Conservation (phyloP, 768 basidiomycete genomes). For the Suillus sp. region DNA sequence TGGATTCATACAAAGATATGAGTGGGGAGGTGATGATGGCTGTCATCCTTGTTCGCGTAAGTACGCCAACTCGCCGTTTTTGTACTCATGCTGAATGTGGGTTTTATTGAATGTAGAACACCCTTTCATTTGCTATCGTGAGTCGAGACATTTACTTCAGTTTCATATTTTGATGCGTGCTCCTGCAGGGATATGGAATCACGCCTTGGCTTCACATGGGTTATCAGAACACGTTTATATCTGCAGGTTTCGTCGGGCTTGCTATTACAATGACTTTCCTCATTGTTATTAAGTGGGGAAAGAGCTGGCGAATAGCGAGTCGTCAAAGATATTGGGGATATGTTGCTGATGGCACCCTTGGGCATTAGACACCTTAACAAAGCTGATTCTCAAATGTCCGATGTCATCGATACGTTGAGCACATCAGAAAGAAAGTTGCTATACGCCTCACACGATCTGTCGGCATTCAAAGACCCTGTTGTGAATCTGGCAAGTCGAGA, state of each 20-base stretch:
- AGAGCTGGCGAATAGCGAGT: conserved; percentile 21
- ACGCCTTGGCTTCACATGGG: conserved; percentile 26
- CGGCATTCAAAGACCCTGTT: background rate
- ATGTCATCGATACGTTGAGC: background rate
- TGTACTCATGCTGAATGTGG: background rate
- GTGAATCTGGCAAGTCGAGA: background rate
- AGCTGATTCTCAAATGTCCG: too few relatives aligned
- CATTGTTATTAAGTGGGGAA: conserved; percentile 21
- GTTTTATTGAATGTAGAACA: conserved; percentile 15
- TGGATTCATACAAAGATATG: conserved; percentile 25
- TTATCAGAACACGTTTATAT: conserved; percentile 22
- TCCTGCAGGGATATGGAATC: conserved; percentile 22
- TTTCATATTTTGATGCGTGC: background rate
- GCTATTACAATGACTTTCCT: conserved; percentile 25
- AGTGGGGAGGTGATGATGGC: conserved; percentile 25
- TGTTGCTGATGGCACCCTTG: conserved; percentile 20
- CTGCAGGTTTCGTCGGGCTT: conserved; percentile 23
- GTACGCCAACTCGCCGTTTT: background rate
- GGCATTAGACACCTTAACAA: conserved; percentile 9
- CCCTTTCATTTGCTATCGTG: conserved; percentile 23
- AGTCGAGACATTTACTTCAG: background rate
- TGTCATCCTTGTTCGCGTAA: conserved; percentile 24
- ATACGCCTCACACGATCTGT: background rate
- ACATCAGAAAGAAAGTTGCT: background rate
- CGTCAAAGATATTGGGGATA: conserved; percentile 22